Conservation (phyloP, 257 asterid species). For the Thymus mandschuricus region DNA sequence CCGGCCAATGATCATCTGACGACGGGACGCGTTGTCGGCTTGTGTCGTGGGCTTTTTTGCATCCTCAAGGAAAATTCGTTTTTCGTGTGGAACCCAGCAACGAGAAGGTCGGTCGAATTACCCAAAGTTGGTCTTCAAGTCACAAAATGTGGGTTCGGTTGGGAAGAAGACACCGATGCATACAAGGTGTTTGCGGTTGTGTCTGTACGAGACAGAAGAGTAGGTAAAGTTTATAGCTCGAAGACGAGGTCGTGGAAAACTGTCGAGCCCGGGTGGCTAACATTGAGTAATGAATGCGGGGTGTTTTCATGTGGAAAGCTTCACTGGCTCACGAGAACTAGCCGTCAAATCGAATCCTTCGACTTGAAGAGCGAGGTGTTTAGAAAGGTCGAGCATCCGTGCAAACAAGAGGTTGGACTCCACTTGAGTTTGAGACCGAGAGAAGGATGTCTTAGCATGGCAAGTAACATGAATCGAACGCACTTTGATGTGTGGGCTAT, state of each 20-base stretch:
- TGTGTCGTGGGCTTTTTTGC: neutral
- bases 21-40: neutral
- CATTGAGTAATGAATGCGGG: neutral
- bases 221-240: conserved; percentile 42
- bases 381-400: neutral
- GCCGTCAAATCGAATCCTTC: neutral
- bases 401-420: neutral
- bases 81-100: conserved; percentile 19
- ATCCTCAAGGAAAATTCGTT: neutral
- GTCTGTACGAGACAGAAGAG: conserved; percentile 17
- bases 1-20: neutral
- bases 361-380: conserved; percentile 7
- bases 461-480: neutral
- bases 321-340: conserved; percentile 37
- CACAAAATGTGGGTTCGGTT: conserved; percentile 17
- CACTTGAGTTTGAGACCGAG: no score
- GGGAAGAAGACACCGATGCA: conserved; percentile 17
- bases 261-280: conserved; percentile 21
- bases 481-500: no score
- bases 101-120: neutral
- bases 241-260: conserved; percentile 43
- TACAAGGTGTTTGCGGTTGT: conserved; percentile 17
- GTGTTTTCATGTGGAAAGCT: conserved; percentile 42
- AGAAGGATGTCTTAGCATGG: neutral
- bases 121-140: neutral